phyloP scores from a whole-genome alignment of 257 asterid genomes.

The Handroanthus guayacan region DNA sequence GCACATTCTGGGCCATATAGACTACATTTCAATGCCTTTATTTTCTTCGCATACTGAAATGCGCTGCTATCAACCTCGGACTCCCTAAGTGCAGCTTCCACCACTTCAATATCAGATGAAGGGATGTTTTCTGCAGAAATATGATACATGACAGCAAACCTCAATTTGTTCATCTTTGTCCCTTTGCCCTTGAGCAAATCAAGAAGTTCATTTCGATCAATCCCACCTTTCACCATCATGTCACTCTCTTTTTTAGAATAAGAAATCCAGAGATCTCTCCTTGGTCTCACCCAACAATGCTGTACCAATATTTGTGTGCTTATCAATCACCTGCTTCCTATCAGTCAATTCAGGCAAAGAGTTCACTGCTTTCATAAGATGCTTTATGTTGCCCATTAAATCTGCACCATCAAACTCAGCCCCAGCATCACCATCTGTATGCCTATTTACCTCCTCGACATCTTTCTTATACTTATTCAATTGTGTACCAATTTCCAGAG shows the following conservation, averaged over 20 bases:
- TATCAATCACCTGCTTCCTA: constrained; percentile 83
- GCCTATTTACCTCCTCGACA: constrained; percentile 90
- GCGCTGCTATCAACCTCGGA: constrained; percentile 91
- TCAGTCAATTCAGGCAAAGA: constrained; percentile 96
- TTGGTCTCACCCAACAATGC: constrained; percentile 58
- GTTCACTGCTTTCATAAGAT: constrained; percentile 93
- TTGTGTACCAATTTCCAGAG: constrained; percentile 86
- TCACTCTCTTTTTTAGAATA: constrained; percentile 88
- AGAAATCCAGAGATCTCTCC: constrained; percentile 64
- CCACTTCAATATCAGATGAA: constrained; percentile 80
- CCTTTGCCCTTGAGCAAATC: constrained; percentile 92
- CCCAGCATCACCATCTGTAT: constrained; percentile 85
- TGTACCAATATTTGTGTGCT: constrained; percentile 92
- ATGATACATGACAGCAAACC: constrained; percentile 79
- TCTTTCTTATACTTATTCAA: constrained; percentile 83
- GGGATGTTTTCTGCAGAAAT: constrained; percentile 79
- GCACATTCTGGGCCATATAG: background rate
- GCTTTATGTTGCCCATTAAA: constrained; percentile 87
- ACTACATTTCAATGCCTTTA: constrained; percentile 68
- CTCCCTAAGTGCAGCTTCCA: constrained; percentile 81
- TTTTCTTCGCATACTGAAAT: constrained; percentile 93
- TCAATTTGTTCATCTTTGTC: constrained; percentile 66
- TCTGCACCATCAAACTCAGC: constrained; percentile 91
- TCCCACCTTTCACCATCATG: constrained; percentile 86
- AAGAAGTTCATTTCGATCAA: constrained; percentile 82